A percentile compares a stretch with the other conserved stretches of the same genome.
phyloP scores from a whole-genome alignment of 2,329 filamentous ascomycete genomes.

The Sarocladiaceae sp. region DNA sequence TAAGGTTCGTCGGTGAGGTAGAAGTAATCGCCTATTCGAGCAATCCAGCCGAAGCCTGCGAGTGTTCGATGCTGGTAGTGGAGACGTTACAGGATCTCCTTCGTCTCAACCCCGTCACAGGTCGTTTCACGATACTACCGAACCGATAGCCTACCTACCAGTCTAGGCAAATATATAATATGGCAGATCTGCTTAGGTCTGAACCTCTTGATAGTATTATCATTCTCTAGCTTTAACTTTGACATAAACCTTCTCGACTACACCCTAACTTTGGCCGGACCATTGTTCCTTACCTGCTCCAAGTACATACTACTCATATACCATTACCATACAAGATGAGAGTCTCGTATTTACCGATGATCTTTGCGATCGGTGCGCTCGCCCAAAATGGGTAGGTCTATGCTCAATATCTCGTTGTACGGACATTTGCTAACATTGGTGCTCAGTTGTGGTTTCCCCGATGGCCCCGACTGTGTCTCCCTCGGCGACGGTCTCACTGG shows the following conservation, averaged over 20 bases:
- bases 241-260: not conserved
- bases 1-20: not conserved
- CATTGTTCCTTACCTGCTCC: too few relatives aligned
- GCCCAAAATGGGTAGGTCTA: not conserved
- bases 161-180: too few relatives aligned
- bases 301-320: too few relatives aligned
- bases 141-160: too few relatives aligned
- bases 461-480: not conserved
- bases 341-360: not conserved
- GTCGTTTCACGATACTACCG: too few relatives aligned
- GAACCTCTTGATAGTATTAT: not conserved
- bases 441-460: not conserved
- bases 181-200: too few relatives aligned
- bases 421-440: not conserved
- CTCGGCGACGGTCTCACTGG: not conserved
- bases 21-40: not conserved
- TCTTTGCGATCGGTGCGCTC: not conserved
- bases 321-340: not conserved
- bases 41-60: not conserved
- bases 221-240: not conserved
- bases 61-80: not conserved
- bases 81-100: not conserved
- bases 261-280: not conserved
- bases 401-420: not conserved
- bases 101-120: constrained; percentile 4